Conservation (phyloP, 106 monocot genomes). For the Dactylorhiza incarnata region DNA sequence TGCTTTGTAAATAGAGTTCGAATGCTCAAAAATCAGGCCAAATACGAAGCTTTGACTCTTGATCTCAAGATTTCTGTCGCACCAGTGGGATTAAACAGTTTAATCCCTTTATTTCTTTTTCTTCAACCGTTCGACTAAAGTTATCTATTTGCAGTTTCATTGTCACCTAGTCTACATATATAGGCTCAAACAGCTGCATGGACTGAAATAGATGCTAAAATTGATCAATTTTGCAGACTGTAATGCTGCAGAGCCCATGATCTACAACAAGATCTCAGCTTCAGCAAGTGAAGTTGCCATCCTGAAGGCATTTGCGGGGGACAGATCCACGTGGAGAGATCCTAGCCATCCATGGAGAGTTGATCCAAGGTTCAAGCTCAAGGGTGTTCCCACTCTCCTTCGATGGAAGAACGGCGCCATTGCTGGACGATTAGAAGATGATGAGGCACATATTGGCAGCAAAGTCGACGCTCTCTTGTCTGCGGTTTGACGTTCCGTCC, state of each 20-base stretch:
- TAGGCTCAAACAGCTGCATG: too few species aligned
- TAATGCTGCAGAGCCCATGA: too few species aligned
- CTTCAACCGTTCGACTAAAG: too few species aligned
- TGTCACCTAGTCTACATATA: too few species aligned
- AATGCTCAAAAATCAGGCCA: too few species aligned
- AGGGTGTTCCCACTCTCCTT: constrained; percentile 83
- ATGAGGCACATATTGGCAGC: constrained; percentile 59
- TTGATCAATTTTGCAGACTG: constrained; percentile 51
- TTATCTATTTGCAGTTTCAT: too few species aligned
- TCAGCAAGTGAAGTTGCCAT: constrained; percentile 43
- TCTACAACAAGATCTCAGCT: constrained; percentile 51
- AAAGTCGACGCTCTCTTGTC: constrained; percentile 67
- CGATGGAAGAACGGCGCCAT: constrained; percentile 66
- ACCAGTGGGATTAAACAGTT: too few species aligned
- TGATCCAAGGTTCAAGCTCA: constrained; percentile 65
- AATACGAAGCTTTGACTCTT: too few species aligned
- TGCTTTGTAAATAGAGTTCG: too few species aligned
- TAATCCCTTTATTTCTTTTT: too few species aligned
- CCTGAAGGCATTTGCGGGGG: constrained; percentile 71
- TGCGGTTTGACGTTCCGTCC: constrained; percentile 9
- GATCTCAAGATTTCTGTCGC: too few species aligned
- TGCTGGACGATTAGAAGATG: constrained; percentile 66
- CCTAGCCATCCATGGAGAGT: constrained; percentile 65
- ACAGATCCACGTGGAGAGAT: constrained; percentile 72
- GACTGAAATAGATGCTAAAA: too few species aligned